These are phyloP conservation scores for Candida tropicalis DNA, from an alignment of 1,139 yeast species.

Conservation along the genomic window DNA sequence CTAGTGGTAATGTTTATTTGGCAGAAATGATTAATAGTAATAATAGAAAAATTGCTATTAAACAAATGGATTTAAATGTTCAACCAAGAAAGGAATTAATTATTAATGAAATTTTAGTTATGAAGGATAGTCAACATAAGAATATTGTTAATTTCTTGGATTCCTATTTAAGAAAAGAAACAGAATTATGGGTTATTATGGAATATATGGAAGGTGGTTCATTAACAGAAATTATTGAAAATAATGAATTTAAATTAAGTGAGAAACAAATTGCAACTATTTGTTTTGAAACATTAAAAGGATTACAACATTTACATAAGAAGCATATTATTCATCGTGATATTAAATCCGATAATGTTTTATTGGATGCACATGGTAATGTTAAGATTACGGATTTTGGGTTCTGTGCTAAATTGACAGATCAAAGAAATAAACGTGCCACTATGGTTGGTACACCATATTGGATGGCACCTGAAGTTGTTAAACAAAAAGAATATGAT, in stretches of 20 bases:
- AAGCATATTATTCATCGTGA: conserved; percentile 97
- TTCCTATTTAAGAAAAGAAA: conserved; percentile 43
- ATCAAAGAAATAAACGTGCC: conserved; percentile 79
- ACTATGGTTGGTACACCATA: conserved; percentile 99
- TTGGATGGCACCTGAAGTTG: conserved; percentile 99
- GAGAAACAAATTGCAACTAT: conserved; percentile 99
- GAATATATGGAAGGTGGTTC: conserved; percentile 87
- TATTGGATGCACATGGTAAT: conserved; percentile 80
- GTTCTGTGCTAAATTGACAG: conserved; percentile 95
- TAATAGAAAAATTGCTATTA: conserved; percentile 71
- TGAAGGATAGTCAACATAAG: conserved; percentile 52
- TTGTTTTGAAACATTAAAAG: conserved; percentile 85
- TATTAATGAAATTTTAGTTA: conserved; percentile 54
- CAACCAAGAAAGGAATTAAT: conserved; percentile 95
- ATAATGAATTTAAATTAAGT: conserved; percentile 72
- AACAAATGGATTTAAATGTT: conserved; percentile 90
- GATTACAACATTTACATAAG: conserved; percentile 83
- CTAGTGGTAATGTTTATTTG: conserved; percentile 91
- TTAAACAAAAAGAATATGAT: conserved; percentile 90
- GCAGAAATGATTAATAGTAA: conserved; percentile 62
- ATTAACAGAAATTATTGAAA: conserved; percentile 87
- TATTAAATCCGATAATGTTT: conserved; percentile 90
- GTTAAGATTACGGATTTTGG: conserved; percentile 91
- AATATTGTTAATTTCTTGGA: conserved; percentile 52
- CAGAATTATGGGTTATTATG: conserved; percentile 86